phyloP scores from a whole-genome alignment of 1,139 yeast species.

The Keqinozyma sinolaborantium region DNA sequence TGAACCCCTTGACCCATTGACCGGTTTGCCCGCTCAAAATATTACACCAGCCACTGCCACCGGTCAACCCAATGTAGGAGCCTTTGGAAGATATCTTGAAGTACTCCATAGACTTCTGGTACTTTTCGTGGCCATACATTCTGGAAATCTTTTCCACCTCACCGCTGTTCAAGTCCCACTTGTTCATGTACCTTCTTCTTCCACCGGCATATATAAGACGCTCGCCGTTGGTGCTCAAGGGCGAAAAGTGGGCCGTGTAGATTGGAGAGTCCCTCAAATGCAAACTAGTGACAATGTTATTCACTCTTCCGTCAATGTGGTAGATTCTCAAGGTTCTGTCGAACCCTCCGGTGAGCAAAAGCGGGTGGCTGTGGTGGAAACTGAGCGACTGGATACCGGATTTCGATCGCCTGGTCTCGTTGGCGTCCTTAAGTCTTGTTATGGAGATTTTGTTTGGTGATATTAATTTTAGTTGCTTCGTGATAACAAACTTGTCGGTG shows the following conservation, averaged over 20 bases:
- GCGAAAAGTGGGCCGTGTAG: constrained; percentile 66
- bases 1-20: constrained; percentile 83
- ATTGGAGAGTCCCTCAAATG: constrained; percentile 79
- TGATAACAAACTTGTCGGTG: constrained; percentile 53
- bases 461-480: constrained; percentile 53
- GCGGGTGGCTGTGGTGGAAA: constrained; percentile 84
- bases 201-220: constrained; percentile 76
- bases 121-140: constrained; percentile 85
- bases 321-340: constrained; percentile 84
- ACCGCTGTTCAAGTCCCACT: constrained; percentile 83
- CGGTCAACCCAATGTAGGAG: constrained; percentile 68
- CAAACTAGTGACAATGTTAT: constrained; percentile 77
- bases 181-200: constrained; percentile 85
- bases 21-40: constrained; percentile 73
- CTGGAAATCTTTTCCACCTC: constrained; percentile 79
- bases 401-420: constrained; percentile 60
- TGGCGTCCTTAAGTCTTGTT: constrained; percentile 81
- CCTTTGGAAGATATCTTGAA: constrained; percentile 75
- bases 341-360: constrained; percentile 85
- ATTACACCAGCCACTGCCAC: constrained; percentile 90
- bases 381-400: constrained; percentile 80
- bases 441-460: constrained; percentile 74
- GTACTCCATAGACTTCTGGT: constrained; percentile 84
- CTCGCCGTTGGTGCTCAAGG: constrained; percentile 39
- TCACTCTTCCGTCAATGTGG: constrained; percentile 88